Percentiles rank a stretch among this genome's conserved stretches.
Evolutionary conservation across 169 alveolate species (phyloP).

Genomic region (Pseudocohnilembus persalinus): DNA sequence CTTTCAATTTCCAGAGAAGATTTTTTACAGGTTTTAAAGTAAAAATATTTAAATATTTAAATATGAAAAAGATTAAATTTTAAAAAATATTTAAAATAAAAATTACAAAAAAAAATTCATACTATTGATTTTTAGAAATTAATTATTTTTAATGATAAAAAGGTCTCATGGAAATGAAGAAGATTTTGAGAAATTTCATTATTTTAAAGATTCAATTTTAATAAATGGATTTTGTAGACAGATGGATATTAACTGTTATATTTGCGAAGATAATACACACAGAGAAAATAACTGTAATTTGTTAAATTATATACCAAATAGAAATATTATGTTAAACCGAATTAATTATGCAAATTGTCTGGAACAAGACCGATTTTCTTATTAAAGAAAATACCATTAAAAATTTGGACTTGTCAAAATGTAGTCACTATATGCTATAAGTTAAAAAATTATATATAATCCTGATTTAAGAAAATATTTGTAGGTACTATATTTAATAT

Average conservation of each 20-base stretch:
- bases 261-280: neutral
- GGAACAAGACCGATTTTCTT: no score
- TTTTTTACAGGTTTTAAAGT: neutral
- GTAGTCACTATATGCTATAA: neutral
- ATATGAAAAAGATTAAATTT: no score
- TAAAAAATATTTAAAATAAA: no score
- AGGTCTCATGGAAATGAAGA: neutral
- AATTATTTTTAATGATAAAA: no score
- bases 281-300: neutral
- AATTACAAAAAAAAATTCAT: no score
- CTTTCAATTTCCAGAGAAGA: neutral
- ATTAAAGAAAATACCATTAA: no score
- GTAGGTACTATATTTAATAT: no score
- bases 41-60: no score
- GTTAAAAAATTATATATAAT: neutral
- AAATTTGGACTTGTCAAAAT: no score
- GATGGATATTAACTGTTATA: neutral
- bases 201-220: neutral
- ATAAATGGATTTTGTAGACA: neutral
- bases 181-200: neutral
- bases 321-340: neutral
- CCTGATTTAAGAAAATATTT: neutral
- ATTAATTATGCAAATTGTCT: no score
- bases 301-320: neutral
- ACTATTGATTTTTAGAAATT: no score